phyloP scores from a whole-genome alignment of 2,329 filamentous ascomycete genomes.

The Zymoseptoria tritici region DNA sequence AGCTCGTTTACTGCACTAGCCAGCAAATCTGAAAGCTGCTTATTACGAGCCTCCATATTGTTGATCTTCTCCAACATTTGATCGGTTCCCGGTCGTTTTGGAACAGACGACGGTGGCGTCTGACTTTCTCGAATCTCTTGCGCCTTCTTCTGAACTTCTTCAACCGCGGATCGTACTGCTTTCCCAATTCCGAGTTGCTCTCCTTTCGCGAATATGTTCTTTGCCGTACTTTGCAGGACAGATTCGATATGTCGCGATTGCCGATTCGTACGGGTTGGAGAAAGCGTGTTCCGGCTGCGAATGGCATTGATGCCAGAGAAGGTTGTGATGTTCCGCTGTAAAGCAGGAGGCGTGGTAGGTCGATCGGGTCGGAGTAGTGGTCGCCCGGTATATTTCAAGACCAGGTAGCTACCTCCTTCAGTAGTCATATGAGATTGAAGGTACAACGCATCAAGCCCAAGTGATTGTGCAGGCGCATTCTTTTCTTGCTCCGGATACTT shows the following conservation, averaged over 20 bases:
- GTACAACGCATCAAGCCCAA: conserved; percentile 79
- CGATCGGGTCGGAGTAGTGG: conserved; percentile 28
- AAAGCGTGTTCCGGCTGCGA: conserved; percentile 5
- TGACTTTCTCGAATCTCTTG: conserved; percentile 52
- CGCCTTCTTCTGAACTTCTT: conserved; percentile 71
- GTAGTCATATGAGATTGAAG: conserved; percentile 57
- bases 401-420: conserved; percentile 56
- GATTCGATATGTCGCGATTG: conserved; percentile 54
- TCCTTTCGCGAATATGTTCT: conserved; percentile 63
- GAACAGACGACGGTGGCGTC: conserved; percentile 26
- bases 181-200: conserved; percentile 75
- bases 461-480: conserved; percentile 47
- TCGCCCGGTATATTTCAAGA: conserved; percentile 60
- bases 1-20: conserved; percentile 58
- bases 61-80: conserved; percentile 32
- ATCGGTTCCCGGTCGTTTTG: conserved; percentile 37
- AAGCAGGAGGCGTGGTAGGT: conserved; percentile 26
- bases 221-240: conserved; percentile 68
- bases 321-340: conserved; percentile 29
- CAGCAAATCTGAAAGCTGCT: conserved; percentile 59
- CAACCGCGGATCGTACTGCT: conserved; percentile 71
- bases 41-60: conserved; percentile 58
- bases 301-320: conserved; percentile 23
- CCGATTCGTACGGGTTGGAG: conserved; percentile 10
- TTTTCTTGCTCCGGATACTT: conserved; percentile 63